Evolutionary conservation across 2,329 filamentous ascomycete species (phyloP), one percentile per base, ranked within the genome.

Genomic region (Graphilbum ipis-grandicollis): DNA sequence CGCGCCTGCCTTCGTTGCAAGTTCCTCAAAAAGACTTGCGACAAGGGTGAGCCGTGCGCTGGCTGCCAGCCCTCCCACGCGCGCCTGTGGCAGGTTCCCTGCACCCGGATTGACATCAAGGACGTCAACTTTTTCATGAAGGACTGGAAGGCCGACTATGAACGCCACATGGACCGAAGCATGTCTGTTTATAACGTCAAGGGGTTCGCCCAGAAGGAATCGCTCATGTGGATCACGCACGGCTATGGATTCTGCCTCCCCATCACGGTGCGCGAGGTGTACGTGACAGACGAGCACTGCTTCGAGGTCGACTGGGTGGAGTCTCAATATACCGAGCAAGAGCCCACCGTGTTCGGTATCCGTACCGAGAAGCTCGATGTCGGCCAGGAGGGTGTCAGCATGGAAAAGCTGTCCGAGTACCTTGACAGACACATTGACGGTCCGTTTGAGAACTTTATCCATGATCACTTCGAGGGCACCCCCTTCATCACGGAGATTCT

Each of bases 51-150:
- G 62, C 88, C 88, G 40, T 96, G 88, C 58, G 81, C 79, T 50
- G 88, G 88, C 34, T 96, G 88, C 63, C 82, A 93, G 62, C 88
- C 88, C 35, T 93, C 86, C 17, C 88, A 96, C 56, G 88, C 88
- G 44, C 78, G 88, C 45, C 68, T 96, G 36, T 96, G 88, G 88
- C 86, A 94, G 60, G 88, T 96, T 32, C 88, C 88, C 42, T 96
- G 88, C 66, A 96, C 88, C 30, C 81, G 88, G 43, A 93, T 94
- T 52, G 88, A 94, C 57, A 96, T 96, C 66, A 94, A 93, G 69
- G 88, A 96, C 51, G 93, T 96, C 50, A 82, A 76, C 31, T 93
- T 92, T 59, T 96, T 96, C 66, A 90, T 94, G 82, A 94, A 94
- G 66, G 88, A 94, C 58, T 96, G 86, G 86, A 93, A 88, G 61